A percentile compares a stretch with the other conserved stretches of the same genome.
phyloP scores from a whole-genome alignment of 768 basidiomycete genomes.

The Hericium coralloides region DNA sequence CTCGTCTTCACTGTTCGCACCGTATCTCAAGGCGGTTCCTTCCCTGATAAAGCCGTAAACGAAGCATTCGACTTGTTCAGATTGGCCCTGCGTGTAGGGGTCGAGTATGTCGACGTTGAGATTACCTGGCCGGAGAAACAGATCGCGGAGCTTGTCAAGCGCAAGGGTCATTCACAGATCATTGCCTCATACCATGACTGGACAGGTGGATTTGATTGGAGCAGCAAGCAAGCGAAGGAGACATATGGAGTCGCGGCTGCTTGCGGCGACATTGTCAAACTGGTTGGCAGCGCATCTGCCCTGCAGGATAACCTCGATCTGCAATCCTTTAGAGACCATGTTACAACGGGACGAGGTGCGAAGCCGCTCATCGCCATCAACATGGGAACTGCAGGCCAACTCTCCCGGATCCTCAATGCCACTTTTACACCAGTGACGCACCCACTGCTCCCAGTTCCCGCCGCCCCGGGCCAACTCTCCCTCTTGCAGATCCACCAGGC shows the following conservation, averaged over 20 bases:
- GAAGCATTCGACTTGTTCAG: slow-evolving; percentile 69
- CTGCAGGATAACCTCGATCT: slow-evolving; percentile 76
- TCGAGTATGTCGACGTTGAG: slow-evolving; percentile 93
- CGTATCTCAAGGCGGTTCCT: slow-evolving; percentile 81
- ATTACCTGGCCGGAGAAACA: slow-evolving; percentile 58
- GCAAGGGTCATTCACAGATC: slow-evolving; percentile 68
- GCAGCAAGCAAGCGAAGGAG: slow-evolving; percentile 50
- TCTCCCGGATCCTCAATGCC: slow-evolving; percentile 80
- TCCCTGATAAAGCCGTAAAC: slow-evolving; percentile 69
- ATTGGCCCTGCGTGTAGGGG: slow-evolving; percentile 72
- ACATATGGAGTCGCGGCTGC: slow-evolving; percentile 58
- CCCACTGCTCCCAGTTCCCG: slow-evolving; percentile 71
- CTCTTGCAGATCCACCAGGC: slow-evolving; percentile 81
- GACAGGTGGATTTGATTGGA: slow-evolving; percentile 81
- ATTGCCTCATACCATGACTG: slow-evolving; percentile 96
- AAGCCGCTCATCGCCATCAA: slow-evolving; percentile 94
- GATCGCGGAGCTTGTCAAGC: slow-evolving; percentile 47
- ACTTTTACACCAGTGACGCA: slow-evolving; percentile 90
- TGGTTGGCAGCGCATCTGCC: slow-evolving; percentile 75
- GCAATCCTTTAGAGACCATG: slow-evolving; percentile 55
- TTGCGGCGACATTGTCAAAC: slow-evolving; percentile 86
- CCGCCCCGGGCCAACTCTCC: slow-evolving; percentile 91
- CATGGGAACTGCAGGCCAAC: slow-evolving; percentile 83
- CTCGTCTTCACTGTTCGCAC: slow-evolving; percentile 91
- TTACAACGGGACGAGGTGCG: slow-evolving; percentile 31